Conservation (phyloP, 1,139 yeast species). For the Starmera stellimalicola region DNA sequence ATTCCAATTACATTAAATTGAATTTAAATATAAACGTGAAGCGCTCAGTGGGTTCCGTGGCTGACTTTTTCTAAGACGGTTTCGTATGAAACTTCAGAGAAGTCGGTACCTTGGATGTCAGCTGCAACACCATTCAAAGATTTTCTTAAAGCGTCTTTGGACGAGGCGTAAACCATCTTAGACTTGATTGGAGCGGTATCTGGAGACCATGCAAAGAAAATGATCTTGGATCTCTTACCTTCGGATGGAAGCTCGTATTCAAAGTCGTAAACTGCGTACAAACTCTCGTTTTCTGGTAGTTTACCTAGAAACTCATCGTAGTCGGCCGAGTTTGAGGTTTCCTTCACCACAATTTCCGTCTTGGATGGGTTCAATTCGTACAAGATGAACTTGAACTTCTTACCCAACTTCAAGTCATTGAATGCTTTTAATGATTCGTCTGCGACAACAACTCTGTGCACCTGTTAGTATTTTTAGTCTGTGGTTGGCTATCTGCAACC, state of each 20-base stretch:
- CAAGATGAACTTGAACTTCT: slow-evolving; percentile 76
- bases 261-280: slow-evolving; percentile 93
- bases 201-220: slow-evolving; percentile 95
- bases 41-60: slow-evolving; percentile 34
- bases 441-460: slow-evolving; percentile 76
- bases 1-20: no score
- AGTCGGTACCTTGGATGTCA: slow-evolving; percentile 97
- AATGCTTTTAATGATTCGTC: slow-evolving; percentile 90
- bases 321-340: slow-evolving; percentile 62
- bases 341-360: slow-evolving; percentile 85
- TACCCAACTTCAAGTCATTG: slow-evolving; percentile 93
- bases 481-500: not conserved
- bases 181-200: slow-evolving; percentile 91
- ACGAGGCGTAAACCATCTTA: slow-evolving; percentile 97
- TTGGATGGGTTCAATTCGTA: slow-evolving; percentile 73
- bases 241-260: slow-evolving; percentile 89
- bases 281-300: slow-evolving; percentile 92
- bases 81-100: slow-evolving; percentile 91
- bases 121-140: slow-evolving; percentile 90
- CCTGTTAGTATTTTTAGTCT: not conserved
- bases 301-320: slow-evolving; percentile 81
- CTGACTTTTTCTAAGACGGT: slow-evolving; percentile 85
- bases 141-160: slow-evolving; percentile 96
- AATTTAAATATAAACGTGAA: not conserved
- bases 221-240: slow-evolving; percentile 93